These are phyloP conservation scores for Pleurotus pulmonarius DNA, from an alignment of 768 basidiomycete genomes.

Conservation along the genomic window DNA sequence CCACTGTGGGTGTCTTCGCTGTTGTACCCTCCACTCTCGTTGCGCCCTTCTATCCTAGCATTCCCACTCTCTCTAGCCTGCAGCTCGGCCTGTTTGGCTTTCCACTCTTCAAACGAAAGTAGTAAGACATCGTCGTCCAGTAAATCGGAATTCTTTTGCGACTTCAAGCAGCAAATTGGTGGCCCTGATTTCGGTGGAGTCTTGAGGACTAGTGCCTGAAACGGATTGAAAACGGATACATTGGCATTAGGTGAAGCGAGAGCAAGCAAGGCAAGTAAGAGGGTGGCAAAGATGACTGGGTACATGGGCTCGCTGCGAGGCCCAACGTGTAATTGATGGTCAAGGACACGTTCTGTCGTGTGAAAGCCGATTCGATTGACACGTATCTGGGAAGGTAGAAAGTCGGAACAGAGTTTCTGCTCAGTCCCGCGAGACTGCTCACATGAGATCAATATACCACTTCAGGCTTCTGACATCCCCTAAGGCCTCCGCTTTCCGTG, in stretches of 20 bases:
- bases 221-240: slow-evolving; percentile 47
- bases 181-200: slow-evolving; percentile 47
- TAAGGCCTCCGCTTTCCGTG: no score
- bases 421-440: no score
- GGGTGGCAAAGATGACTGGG: slow-evolving; percentile 7
- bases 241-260: slow-evolving; percentile 28
- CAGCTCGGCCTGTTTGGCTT: slow-evolving; percentile 53
- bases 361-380: neutral
- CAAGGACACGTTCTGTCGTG: neutral
- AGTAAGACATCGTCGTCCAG: slow-evolving; percentile 57
- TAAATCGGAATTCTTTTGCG: slow-evolving; percentile 33
- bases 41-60: neutral
- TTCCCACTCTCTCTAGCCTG: slow-evolving; percentile 22
- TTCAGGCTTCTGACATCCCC: no score
- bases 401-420: no score
- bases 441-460: no score
- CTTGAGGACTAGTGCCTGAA: slow-evolving; percentile 50
- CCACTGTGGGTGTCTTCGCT: slow-evolving; percentile 9
- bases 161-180: slow-evolving; percentile 68
- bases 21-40: slow-evolving; percentile 3
- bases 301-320: neutral
- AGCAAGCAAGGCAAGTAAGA: slow-evolving; percentile 32
- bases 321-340: neutral
- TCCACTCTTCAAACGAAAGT: slow-evolving; percentile 88
- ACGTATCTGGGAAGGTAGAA: neutral